Evolutionary conservation across 2,329 filamentous ascomycete genomes (phyloP).

Genomic region (Fusarium citri): DNA sequence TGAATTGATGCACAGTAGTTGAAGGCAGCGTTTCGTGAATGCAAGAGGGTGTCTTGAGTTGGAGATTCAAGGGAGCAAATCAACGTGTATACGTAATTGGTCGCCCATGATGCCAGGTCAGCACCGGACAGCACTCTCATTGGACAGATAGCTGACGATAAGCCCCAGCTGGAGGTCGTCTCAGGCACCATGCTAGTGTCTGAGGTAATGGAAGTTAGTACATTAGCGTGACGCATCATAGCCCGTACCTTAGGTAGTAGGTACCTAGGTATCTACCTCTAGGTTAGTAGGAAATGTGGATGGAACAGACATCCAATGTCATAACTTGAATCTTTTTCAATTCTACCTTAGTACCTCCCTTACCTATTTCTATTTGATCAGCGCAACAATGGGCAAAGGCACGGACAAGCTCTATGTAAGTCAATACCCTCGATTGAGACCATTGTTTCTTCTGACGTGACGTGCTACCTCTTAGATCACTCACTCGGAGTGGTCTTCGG

Average conservation of each 20-base stretch:
- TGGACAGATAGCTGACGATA: slow-evolving; percentile 33
- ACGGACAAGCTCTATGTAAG: slow-evolving; percentile 60
- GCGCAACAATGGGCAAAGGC: slow-evolving; percentile 55
- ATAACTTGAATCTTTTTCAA: slow-evolving; percentile 9
- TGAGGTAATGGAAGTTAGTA: background rate
- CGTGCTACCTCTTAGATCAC: slow-evolving; percentile 71
- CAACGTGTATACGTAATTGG: slow-evolving; percentile 46
- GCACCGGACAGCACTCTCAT: slow-evolving; percentile 21
- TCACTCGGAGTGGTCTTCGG: slow-evolving; percentile 96
- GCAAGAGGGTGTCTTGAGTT: slow-evolving; percentile 29
- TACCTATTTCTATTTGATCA: background rate
- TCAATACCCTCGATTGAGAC: too few relatives aligned
- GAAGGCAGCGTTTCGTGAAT: slow-evolving; percentile 3
- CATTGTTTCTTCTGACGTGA: background rate
- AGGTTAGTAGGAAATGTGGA: background rate
- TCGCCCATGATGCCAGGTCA: slow-evolving; percentile 46
- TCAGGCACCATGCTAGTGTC: slow-evolving; percentile 26
- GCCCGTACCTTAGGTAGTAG: background rate
- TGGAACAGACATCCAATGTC: background rate
- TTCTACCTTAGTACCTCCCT: background rate
- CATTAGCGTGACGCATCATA: slow-evolving; percentile 34
- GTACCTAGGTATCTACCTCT: background rate
- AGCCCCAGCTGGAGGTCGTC: slow-evolving; percentile 30
- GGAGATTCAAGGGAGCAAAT: slow-evolving; percentile 32
- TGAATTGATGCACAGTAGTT: background rate